These are phyloP conservation scores for Bipolaris sorokiniana DNA, from an alignment of 2,329 filamentous ascomycete species.

Conservation along the genomic window DNA sequence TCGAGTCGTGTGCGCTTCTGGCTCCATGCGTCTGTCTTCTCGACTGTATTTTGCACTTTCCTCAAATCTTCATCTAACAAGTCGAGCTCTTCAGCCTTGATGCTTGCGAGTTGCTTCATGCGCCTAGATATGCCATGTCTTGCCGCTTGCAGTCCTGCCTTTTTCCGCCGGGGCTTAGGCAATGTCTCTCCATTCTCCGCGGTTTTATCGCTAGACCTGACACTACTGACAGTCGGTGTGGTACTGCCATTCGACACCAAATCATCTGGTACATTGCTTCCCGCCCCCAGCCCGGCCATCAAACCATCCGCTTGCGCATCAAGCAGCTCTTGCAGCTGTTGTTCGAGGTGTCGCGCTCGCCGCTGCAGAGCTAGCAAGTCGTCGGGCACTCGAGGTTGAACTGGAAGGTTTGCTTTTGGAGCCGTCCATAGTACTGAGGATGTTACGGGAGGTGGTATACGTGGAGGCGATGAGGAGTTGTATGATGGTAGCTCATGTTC, in stretches of 20 bases:
- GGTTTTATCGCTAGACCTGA: slow-evolving; percentile 41
- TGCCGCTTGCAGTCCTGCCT: slow-evolving; percentile 65
- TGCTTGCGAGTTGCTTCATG: slow-evolving; percentile 67
- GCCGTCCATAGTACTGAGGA: slow-evolving; percentile 43
- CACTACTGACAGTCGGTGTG: slow-evolving; percentile 55
- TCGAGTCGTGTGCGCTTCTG: slow-evolving; percentile 62
- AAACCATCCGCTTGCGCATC: slow-evolving; percentile 67
- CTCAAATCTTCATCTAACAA: slow-evolving; percentile 64
- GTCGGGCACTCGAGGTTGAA: slow-evolving; percentile 42
- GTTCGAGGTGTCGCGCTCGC: slow-evolving; percentile 61
- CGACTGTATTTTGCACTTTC: slow-evolving; percentile 63
- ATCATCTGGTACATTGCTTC: slow-evolving; percentile 49
- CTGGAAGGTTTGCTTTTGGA: slow-evolving; percentile 32
- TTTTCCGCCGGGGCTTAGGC: slow-evolving; percentile 55
- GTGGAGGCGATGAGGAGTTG: slow-evolving; percentile 40
- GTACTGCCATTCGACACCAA: slow-evolving; percentile 56
- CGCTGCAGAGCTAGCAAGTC: slow-evolving; percentile 59
- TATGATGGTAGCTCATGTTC: slow-evolving; percentile 46
- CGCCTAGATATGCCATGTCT: slow-evolving; percentile 68
- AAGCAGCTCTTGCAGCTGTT: slow-evolving; percentile 63
- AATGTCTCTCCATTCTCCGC: slow-evolving; percentile 25
- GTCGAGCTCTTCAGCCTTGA: slow-evolving; percentile 73
- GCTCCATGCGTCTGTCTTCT: slow-evolving; percentile 64
- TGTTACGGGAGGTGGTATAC: slow-evolving; percentile 44
- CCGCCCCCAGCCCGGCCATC: slow-evolving; percentile 54